phyloP scores from a whole-genome alignment of 2,329 filamentous ascomycete species.

The Fusarium sp. region DNA sequence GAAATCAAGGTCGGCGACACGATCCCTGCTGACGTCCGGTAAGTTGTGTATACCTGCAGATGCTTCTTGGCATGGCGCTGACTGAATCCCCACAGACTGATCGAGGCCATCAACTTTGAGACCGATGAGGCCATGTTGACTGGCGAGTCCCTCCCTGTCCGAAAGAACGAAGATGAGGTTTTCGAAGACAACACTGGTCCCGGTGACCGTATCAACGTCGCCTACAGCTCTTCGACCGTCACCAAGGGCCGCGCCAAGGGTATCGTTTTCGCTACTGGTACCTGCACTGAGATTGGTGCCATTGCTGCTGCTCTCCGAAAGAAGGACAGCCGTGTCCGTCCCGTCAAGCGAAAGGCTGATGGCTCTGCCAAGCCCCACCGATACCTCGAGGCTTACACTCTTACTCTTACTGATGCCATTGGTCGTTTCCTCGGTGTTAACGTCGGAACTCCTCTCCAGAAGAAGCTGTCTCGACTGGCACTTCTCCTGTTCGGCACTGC shows the following conservation, averaged over 20 bases:
- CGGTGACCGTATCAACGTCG: constrained; percentile 72
- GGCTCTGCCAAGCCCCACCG: constrained; percentile 65
- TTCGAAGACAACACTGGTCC: constrained; percentile 55
- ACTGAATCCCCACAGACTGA: constrained; percentile 62
- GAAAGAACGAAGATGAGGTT: constrained; percentile 62
- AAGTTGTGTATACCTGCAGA: constrained; percentile 58
- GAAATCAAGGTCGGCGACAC: constrained; percentile 68
- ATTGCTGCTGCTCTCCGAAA: constrained; percentile 64
- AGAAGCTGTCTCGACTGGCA: constrained; percentile 75
- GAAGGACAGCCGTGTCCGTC: constrained; percentile 63
- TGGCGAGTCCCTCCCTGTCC: constrained; percentile 71
- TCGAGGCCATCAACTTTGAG: constrained; percentile 73
- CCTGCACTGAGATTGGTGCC: constrained; percentile 71
- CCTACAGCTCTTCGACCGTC: constrained; percentile 71
- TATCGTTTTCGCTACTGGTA: constrained; percentile 72
- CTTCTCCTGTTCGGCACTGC: constrained; percentile 75
- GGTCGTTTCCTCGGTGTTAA: constrained; percentile 75
- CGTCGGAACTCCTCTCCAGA: constrained; percentile 76
- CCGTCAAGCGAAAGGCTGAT: constrained; percentile 63
- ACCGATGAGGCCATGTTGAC: constrained; percentile 75
- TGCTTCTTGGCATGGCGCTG: constrained; percentile 55
- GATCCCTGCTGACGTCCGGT: constrained; percentile 71
- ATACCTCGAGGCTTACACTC: constrained; percentile 58
- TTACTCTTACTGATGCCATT: constrained; percentile 68
- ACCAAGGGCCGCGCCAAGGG: constrained; percentile 71